Percentiles rank a stretch among this genome's conserved stretches.
These are phyloP conservation scores for Neolentinus lepideus DNA, from an alignment of 1,284 basidiomycete genomes.

Conservation along the genomic window DNA sequence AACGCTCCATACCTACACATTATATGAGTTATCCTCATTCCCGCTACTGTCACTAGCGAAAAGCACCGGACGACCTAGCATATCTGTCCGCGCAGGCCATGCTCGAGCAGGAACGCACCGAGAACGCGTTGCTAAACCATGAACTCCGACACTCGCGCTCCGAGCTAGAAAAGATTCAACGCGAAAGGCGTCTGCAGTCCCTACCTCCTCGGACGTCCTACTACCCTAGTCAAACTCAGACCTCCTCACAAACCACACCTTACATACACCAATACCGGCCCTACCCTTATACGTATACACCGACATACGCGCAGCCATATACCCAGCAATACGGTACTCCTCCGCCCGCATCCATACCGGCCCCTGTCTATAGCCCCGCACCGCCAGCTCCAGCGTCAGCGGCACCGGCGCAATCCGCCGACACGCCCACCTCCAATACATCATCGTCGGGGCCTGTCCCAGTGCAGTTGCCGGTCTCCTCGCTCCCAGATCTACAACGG, in stretches of 20 bases:
- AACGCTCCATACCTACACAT: slow-evolving; percentile 7
- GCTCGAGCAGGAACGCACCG: slow-evolving; percentile 57
- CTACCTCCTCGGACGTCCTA: slow-evolving; percentile 27
- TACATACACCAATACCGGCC: slow-evolving; percentile 28
- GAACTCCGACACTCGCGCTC: slow-evolving; percentile 54
- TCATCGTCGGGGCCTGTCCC: slow-evolving; percentile 49
- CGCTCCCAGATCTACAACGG: slow-evolving; percentile 57
- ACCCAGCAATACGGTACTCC: slow-evolving; percentile 8
- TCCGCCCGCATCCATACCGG: slow-evolving; percentile 8
- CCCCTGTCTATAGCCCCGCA: slow-evolving; percentile 10
- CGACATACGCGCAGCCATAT: slow-evolving; percentile 15
- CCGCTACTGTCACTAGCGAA: slow-evolving; percentile 32
- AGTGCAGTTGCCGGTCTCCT: slow-evolving; percentile 64
- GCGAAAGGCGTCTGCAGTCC: slow-evolving; percentile 45
- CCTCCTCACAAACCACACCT: slow-evolving; percentile 13
- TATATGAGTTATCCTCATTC: slow-evolving; percentile 5
- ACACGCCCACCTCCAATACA: slow-evolving; percentile 18
- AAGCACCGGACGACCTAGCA: slow-evolving; percentile 52
- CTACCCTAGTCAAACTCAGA: slow-evolving; percentile 13
- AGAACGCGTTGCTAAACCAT: slow-evolving; percentile 43
- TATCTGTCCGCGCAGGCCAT: slow-evolving; percentile 54
- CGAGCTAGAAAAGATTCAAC: slow-evolving; percentile 60
- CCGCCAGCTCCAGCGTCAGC: slow-evolving; percentile 15
- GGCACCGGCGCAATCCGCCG: slow-evolving; percentile 17
- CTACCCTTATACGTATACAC: slow-evolving; percentile 31